Conservation (phyloP, 2,329 filamentous ascomycete genomes). For the Colletotrichum shisoi region DNA sequence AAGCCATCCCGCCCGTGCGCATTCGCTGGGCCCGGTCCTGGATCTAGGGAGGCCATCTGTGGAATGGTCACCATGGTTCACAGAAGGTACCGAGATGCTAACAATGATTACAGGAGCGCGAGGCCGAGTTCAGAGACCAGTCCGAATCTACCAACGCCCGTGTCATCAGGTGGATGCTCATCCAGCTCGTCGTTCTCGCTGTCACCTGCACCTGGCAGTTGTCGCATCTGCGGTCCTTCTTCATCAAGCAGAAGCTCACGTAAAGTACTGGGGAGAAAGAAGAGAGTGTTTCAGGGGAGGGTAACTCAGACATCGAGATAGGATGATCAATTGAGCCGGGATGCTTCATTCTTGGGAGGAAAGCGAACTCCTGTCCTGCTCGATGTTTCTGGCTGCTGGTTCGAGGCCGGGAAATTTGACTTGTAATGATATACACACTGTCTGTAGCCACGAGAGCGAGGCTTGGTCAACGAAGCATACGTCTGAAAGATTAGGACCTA, state of each 20-base stretch:
- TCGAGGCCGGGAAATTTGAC: conserved; percentile 18
- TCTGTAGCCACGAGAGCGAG: conserved; percentile 34
- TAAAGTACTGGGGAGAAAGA: conserved; percentile 54
- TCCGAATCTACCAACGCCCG: conserved; percentile 91
- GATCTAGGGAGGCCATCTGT: not conserved
- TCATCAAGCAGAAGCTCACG: conserved; percentile 99
- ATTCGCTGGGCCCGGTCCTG: not conserved
- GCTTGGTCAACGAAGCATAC: conserved; percentile 36
- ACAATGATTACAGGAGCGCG: conserved; percentile 75
- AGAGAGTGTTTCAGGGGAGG: conserved; percentile 8
- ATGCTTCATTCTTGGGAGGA: not conserved
- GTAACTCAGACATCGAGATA: conserved; percentile 14
- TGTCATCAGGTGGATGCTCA: conserved; percentile 91
- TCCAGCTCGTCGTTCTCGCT: conserved; percentile 85
- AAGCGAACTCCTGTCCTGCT: not conserved
- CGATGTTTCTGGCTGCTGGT: conserved; percentile 4
- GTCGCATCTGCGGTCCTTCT: conserved; percentile 93
- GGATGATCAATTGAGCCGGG: conserved; percentile 12
- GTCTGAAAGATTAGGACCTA: conserved; percentile 16
- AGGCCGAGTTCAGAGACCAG: conserved; percentile 97
- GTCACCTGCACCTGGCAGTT: conserved; percentile 96
- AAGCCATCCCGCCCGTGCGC: conserved; percentile 45
- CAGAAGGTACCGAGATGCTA: conserved; percentile 5
- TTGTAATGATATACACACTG: conserved; percentile 38
- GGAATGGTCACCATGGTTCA: not conserved